A percentile compares a stretch with the other conserved stretches of the same genome.
Conservation (phyloP, 129 eudicot genomes). For the Saposhnikovia divaricata region DNA sequence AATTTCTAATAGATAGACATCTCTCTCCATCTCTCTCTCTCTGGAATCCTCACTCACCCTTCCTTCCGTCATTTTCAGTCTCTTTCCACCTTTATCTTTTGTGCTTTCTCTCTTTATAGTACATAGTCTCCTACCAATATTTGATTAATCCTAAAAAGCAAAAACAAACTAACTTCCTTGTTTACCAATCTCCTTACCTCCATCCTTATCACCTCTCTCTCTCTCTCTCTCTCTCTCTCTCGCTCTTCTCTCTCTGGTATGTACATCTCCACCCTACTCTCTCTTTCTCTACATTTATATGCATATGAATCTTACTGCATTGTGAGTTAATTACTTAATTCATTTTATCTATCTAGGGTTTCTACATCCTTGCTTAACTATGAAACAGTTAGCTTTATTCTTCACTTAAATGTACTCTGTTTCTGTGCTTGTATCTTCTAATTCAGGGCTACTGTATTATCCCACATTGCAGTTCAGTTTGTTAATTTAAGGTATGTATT, state of each 20-base stretch:
- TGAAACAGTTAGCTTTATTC: neutral
- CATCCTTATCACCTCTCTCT: constrained; percentile 14
- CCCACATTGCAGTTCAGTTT: constrained; percentile 16
- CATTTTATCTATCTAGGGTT: constrained; percentile 19
- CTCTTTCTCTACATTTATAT: neutral
- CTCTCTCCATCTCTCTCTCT: neutral
- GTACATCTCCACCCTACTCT: neutral
- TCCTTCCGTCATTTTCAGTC: neutral
- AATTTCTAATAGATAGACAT: neutral
- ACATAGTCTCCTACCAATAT: constrained; percentile 14
- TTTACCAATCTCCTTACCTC: constrained; percentile 4
- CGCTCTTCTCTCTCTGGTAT: constrained; percentile 1
- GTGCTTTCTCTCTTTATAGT: neutral
- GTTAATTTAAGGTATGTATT: neutral
- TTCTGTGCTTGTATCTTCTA: neutral
- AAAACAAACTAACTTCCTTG: neutral
- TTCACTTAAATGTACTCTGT: neutral
- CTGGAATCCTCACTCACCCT: neutral
- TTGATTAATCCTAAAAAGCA: constrained; percentile 8
- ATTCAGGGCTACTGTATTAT: neutral
- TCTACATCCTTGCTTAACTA: neutral
- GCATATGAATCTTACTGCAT: neutral
- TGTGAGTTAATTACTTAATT: neutral
- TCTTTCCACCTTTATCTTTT: constrained; percentile 17
- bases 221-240: constrained; percentile 3